These are phyloP conservation scores for Wickerhamomyces pijperi DNA, from an alignment of 805 yeast genomes.

Conservation along the genomic window DNA sequence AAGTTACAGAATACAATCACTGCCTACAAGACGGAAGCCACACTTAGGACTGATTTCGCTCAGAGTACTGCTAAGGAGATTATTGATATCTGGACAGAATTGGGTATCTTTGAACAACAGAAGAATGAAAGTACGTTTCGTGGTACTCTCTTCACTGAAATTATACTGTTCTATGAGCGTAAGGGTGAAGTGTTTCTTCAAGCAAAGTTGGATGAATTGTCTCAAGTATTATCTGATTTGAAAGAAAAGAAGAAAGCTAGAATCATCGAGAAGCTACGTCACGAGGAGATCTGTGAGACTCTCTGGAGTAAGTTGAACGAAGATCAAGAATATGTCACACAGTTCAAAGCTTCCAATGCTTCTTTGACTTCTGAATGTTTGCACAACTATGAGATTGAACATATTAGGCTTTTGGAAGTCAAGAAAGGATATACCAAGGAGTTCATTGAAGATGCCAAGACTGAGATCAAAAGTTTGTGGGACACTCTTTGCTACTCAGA, in stretches of 20 bases:
- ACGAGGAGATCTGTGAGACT: conserved; percentile 28
- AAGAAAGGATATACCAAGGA: conserved; percentile 56
- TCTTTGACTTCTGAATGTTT: conserved; percentile 37
- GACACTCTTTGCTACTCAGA: conserved; percentile 44
- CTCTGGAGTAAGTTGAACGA: conserved; percentile 53
- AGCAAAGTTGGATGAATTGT: conserved; percentile 6
- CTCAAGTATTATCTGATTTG: conserved; percentile 5
- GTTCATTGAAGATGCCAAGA: conserved; percentile 53
- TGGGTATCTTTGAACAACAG: conserved; percentile 15
- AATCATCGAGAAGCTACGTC: conserved; percentile 8
- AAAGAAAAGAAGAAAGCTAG: conserved; percentile 8
- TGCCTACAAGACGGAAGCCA: conserved; percentile 12
- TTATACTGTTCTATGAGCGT: conserved; percentile 2
- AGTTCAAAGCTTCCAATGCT: conserved; percentile 31
- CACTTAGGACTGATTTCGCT: conserved; percentile 7
- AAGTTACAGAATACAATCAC: conserved; percentile 3
- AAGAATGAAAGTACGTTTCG: conserved; percentile 4
- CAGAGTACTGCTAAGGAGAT: conserved; percentile 8
- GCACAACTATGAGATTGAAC: conserved; percentile 41
- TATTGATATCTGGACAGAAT: conserved; percentile 11
- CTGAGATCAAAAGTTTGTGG: conserved; percentile 54
- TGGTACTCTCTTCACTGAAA: too few species aligned
- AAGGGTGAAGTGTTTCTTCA: conserved; percentile 6
- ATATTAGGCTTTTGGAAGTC: conserved; percentile 44
- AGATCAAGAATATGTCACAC: conserved; percentile 25